Evolutionary conservation across 2,329 filamentous ascomycete species (phyloP).

Genomic region (Cryphonectria japonica): DNA sequence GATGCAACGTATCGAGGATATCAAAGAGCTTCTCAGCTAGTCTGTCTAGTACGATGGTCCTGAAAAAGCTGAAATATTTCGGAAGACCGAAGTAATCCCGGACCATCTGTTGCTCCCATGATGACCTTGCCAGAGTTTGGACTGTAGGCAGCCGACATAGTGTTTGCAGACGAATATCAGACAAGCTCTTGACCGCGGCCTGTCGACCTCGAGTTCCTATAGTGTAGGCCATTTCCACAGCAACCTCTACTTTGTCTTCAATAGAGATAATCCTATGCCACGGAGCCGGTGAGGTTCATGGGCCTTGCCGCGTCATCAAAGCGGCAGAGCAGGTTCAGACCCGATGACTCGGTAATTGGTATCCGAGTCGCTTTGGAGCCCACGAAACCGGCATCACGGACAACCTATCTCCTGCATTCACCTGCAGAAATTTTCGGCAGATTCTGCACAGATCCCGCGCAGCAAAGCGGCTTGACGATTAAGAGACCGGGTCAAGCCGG

Average conservation of each 20-base stretch:
- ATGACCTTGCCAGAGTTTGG: neutral
- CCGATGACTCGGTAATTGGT: neutral
- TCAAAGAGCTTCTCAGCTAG: conserved; percentile 81
- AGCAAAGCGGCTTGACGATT: neutral
- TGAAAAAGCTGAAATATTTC: neutral
- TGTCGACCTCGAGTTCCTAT: neutral
- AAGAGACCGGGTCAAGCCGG: neutral
- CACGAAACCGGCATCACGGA: neutral
- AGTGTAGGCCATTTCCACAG: neutral
- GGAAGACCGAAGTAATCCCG: neutral
- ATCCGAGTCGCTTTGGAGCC: neutral
- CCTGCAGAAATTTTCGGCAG: neutral
- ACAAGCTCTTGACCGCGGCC: neutral
- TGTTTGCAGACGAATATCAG: neutral
- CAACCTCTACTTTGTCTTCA: neutral
- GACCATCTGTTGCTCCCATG: neutral
- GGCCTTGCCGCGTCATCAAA: neutral
- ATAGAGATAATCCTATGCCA: neutral
- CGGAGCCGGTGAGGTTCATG: neutral
- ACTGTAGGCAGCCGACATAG: neutral
- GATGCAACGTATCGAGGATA: conserved; percentile 87
- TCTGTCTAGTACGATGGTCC: neutral
- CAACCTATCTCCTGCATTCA: neutral
- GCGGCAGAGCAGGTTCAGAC: neutral
- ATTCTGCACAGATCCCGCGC: neutral